Evolutionary conservation across 2,329 filamentous ascomycete species (phyloP), one percentile per base, ranked within the genome.

Genomic region (Ustilaginoidea virens): DNA sequence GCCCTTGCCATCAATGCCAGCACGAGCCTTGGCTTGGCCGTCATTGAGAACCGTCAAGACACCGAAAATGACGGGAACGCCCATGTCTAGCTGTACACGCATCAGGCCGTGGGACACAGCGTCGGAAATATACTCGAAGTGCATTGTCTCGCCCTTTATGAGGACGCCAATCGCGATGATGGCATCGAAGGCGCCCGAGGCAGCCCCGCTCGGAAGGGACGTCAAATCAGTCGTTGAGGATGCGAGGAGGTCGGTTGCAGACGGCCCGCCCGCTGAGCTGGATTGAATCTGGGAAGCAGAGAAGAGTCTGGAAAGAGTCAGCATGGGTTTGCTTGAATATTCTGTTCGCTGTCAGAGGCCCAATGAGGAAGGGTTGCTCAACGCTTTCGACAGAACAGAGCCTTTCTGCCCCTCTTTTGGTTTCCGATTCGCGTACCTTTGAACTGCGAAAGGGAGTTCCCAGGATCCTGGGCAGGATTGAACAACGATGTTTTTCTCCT

Each of bases 131-230:
- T 98, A 96, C 59, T 98, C 90, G 48, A 98, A 98, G 59, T 98
- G 90, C 85, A 94, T 94, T 5, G 90, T 96, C 58, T 92, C 81
- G 52, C 90, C 90, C 63, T 98, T 98, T 61, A 98, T 94, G 36
- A 98, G 71, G 32, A 93, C 86, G 32, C 90, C 90, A 41, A 98
- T 80, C 30, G 90, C 85, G 40, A 98, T 86, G 38, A 98, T 74
- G 37, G 90, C 90, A 49, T 96, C 87, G 46, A 96, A 96, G 13
- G 83, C 72, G 32, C 63, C 58, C 33, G 67, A 57, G n/a, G 54
- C 49, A 3, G 56, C 45, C 17, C 50, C 37, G 26, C 54, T 36
- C 13, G 61, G 36, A 12, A 60, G 44, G 10, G 66, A 56, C 17
- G 66, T 61, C 18, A 85, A 66, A 52, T 92, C 80, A 17, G 76